Conservation (phyloP, 23 red algal species). For the Gracilaria gracilis region DNA sequence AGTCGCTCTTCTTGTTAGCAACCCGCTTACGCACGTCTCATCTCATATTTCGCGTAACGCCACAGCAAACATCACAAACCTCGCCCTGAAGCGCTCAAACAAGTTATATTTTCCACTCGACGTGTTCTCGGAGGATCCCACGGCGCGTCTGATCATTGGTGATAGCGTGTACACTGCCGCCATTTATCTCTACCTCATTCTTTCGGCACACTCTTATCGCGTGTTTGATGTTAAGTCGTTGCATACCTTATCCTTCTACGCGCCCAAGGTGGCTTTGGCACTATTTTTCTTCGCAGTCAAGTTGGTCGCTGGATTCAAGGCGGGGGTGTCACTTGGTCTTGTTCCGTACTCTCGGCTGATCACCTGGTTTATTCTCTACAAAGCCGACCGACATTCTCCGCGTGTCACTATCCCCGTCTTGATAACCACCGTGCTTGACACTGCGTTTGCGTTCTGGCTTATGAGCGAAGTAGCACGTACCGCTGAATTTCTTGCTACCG, state of each 20-base stretch:
- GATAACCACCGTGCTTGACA: conserved; percentile 57
- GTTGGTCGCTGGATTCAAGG: conserved; percentile 46
- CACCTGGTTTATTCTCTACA: conserved; percentile 49
- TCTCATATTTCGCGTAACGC: not conserved
- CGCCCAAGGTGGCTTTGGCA: conserved; percentile 59
- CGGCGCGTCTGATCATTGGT: conserved; percentile 43
- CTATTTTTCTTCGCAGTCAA: conserved; percentile 57
- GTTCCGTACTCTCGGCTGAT: conserved; percentile 75
- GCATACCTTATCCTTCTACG: conserved; percentile 67
- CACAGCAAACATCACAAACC: not conserved
- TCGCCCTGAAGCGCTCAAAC: not conserved
- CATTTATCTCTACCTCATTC: conserved; percentile 74
- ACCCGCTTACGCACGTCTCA: conserved; percentile 55
- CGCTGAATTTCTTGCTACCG: conserved; percentile 58
- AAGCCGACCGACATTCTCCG: conserved; percentile 2
- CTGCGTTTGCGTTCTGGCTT: conserved; percentile 58
- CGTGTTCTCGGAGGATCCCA: conserved; percentile 22
- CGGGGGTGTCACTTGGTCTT: conserved; percentile 64
- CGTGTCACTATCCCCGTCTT: conserved; percentile 52
- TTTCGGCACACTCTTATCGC: conserved; percentile 77
- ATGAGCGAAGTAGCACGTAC: conserved; percentile 57
- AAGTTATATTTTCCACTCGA: conserved; percentile 9
- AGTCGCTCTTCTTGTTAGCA: conserved; percentile 62
- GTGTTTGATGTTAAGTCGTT: conserved; percentile 38
- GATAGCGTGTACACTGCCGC: conserved; percentile 73